Conservation (phyloP, 2,329 filamentous ascomycete genomes). For the Phialocephala sp. region DNA sequence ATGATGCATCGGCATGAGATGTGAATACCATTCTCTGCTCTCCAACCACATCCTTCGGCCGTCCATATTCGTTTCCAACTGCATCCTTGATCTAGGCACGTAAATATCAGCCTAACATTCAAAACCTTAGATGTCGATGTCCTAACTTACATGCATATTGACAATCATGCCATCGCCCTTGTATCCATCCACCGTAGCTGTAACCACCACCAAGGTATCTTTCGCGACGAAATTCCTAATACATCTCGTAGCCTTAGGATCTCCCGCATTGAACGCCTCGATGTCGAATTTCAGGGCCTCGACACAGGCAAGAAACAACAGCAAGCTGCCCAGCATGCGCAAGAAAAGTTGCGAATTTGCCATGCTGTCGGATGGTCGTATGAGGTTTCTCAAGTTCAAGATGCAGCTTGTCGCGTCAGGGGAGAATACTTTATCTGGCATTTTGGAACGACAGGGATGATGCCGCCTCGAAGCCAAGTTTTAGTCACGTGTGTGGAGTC, state of each 20-base stretch:
- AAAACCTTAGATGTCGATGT: conserved; percentile 8
- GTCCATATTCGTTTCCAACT: conserved; percentile 93
- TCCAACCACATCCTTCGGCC: conserved; percentile 87
- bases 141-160: conserved; percentile 82
- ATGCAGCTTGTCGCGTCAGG: conserved; percentile 26
- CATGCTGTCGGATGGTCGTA: conserved; percentile 48
- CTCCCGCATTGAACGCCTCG: conserved; percentile 67
- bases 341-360: conserved; percentile 57
- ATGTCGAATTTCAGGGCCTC: conserved; percentile 94
- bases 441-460: conserved; percentile 3
- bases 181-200: conserved; percentile 81
- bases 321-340: conserved; percentile 63
- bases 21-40: conserved; percentile 88
- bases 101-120: conserved; percentile 10
- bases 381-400: conserved; percentile 20
- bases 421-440: conserved; percentile 13
- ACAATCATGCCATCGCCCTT: conserved; percentile 91
- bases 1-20: conserved; percentile 86
- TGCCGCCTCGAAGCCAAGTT: neutral
- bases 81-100: conserved; percentile 83
- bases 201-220: conserved; percentile 95
- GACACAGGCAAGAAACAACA: conserved; percentile 59
- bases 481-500: conserved; percentile 10
- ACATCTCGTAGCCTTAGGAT: conserved; percentile 79
- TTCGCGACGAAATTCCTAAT: conserved; percentile 93